A percentile compares a stretch with the other conserved stretches of the same genome.
Evolutionary conservation across 2,329 filamentous ascomycete species (phyloP).

Genomic region (Sporothrix globosa): DNA sequence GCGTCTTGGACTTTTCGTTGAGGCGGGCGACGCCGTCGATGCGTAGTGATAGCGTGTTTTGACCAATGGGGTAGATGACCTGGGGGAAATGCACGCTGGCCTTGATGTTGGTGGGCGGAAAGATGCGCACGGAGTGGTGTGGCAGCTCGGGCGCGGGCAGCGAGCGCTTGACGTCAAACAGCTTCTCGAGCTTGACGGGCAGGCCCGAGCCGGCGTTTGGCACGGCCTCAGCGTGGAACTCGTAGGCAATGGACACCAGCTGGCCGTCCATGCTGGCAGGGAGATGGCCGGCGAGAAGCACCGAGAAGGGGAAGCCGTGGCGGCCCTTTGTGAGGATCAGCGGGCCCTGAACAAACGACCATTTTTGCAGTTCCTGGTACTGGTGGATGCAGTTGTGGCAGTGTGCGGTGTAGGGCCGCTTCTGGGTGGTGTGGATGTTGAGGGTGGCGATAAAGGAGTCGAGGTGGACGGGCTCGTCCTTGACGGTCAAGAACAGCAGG

Average conservation of each 20-base stretch:
- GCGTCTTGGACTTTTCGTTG: conserved; percentile 69
- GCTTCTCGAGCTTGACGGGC: conserved; percentile 65
- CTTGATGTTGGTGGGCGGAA: conserved; percentile 93
- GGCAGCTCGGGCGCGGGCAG: conserved; percentile 73
- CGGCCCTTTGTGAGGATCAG: conserved; percentile 57
- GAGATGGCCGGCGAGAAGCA: conserved; percentile 81
- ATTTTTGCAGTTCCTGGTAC: conserved; percentile 73
- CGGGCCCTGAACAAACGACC: conserved; percentile 71
- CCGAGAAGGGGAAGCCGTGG: conserved; percentile 87
- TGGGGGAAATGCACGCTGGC: conserved; percentile 80
- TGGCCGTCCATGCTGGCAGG: conserved; percentile 78
- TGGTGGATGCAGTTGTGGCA: conserved; percentile 77
- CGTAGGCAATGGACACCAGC: conserved; percentile 75
- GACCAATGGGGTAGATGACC: conserved; percentile 82
- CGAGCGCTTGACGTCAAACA: conserved; percentile 76
- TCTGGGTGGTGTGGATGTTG: conserved; percentile 70
- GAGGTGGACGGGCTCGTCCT: conserved; percentile 67
- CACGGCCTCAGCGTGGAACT: conserved; percentile 69
- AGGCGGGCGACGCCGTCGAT: conserved; percentile 81
- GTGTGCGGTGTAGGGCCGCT: conserved; percentile 77
- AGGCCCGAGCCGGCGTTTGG: conserved; percentile 57
- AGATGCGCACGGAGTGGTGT: conserved; percentile 89
- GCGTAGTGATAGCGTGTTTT: conserved; percentile 76
- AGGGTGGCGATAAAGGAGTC: conserved; percentile 74
- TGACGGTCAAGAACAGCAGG: conserved; percentile 73